Evolutionary conservation across 139 green algal species (phyloP).

Genomic region (Marvania coccoides): DNA sequence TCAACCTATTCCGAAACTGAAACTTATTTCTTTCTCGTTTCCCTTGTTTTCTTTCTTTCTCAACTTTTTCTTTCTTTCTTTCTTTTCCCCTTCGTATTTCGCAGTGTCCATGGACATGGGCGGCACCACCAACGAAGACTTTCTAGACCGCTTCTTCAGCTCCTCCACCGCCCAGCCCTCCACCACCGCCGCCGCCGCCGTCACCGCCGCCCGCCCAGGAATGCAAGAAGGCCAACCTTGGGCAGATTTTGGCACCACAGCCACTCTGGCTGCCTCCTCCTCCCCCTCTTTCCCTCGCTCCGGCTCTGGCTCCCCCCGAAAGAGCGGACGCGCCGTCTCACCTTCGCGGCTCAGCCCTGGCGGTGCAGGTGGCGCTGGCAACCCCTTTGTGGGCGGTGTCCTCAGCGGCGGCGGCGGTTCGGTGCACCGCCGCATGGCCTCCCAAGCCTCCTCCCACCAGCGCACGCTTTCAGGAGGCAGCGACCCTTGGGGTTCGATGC

Average conservation of each 20-base stretch:
- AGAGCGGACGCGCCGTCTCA: not conserved
- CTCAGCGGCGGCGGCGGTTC: not conserved
- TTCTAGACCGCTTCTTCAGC: slow-evolving; percentile 23
- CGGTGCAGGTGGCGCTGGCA: not conserved
- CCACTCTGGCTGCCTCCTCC: not conserved
- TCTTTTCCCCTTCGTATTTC: too few species aligned
- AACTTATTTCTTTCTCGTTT: too few species aligned
- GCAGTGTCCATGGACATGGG: not conserved
- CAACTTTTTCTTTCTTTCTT: too few species aligned
- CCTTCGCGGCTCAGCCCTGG: not conserved
- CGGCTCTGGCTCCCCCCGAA: not conserved
- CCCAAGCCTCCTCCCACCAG: slow-evolving; percentile 7
- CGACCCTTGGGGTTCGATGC: slow-evolving; percentile 4
- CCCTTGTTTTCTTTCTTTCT: too few species aligned
- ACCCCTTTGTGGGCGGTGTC: not conserved
- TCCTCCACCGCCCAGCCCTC: not conserved
- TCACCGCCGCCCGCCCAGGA: not conserved
- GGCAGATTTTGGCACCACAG: not conserved
- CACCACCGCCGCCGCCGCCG: not conserved
- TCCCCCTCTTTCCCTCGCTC: not conserved
- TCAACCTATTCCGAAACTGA: too few species aligned
- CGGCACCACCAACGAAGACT: slow-evolving; percentile 27
- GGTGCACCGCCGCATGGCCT: not conserved
- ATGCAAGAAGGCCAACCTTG: not conserved
- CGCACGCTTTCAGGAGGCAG: slow-evolving; percentile 13